Evolutionary conservation across 2,329 filamentous ascomycete genomes (phyloP), one percentile per base, ranked within the genome.

Genomic region (Elsinoe ampelina): DNA sequence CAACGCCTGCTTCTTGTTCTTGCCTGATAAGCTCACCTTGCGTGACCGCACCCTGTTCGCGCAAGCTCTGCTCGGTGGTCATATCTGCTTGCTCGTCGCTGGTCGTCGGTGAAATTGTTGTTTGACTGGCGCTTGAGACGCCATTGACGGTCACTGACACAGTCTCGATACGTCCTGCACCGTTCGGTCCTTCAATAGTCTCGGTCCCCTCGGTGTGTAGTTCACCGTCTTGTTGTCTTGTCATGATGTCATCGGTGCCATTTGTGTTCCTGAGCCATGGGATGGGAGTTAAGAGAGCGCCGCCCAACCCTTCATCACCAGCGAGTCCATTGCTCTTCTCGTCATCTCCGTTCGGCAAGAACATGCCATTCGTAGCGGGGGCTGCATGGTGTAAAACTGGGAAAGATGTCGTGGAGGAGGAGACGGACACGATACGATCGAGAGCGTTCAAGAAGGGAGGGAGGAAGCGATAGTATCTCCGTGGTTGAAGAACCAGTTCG

Each of bases 211-310:
- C 86, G 36, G 84, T 89, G 61, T 81, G 80, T 17, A 87, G 75
- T 63, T 85, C 82, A 30, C 65, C 59, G 58, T 54, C 57, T 42
- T 32, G 43, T 11, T 57, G 43, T 50, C 43, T 57, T 50, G 42
- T 57, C 57, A 34, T 66, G 62, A 58, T 69, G 66, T 57, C 71
- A 64, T 63, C 65, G n/a, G 15, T 59, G 58, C 63, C 71, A 69
- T 58, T 56, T 54, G 54, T 62, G 60, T 48, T 64, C 63, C 65
- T 61, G 52, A 97, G 75, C 93, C 93, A 98, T 0, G 91, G 88
- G 58, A 98, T 97, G 0, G 92, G 93, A 1, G 92, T 97, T 51
- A 98, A 77, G 15, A 96, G 77, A 0, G 93, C 93, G 5, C 93
- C 93, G 19, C 92, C 92, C 1, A 97, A 75, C 11, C 86, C 86